phyloP scores from a whole-genome alignment of 1,284 basidiomycete genomes.

The Ceratorhiza oryzae-sativae region DNA sequence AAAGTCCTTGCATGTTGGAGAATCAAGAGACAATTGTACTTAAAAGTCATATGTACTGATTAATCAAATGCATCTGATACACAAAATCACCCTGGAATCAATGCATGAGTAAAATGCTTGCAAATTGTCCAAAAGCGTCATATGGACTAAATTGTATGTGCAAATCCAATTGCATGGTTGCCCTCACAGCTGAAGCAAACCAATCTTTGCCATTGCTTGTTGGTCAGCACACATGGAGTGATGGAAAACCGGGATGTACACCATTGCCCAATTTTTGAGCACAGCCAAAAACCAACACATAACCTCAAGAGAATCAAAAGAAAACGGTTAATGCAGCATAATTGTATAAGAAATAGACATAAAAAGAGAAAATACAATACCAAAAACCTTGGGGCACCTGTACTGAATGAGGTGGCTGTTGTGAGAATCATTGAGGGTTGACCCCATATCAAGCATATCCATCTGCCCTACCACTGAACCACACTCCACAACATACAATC shows the following conservation, averaged over 20 bases:
- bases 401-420: neutral
- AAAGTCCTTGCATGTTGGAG: neutral
- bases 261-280: neutral
- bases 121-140: neutral
- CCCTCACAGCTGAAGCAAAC: neutral
- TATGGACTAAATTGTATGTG: neutral
- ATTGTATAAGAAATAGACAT: neutral
- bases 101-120: neutral
- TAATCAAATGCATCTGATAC: neutral
- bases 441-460: conserved; percentile 10
- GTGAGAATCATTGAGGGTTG: neutral
- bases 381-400: neutral
- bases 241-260: too few relatives aligned
- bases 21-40: neutral
- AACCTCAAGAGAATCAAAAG: neutral
- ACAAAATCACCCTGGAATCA: neutral
- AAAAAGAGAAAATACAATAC: neutral
- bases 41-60: neutral
- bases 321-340: neutral
- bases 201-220: neutral
- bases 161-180: neutral
- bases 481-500: neutral
- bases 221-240: too few relatives aligned
- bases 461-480: neutral
- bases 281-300: neutral